These are phyloP conservation scores for Marasmius fiardii DNA, from an alignment of 1,284 basidiomycete species.

Conservation along the genomic window DNA sequence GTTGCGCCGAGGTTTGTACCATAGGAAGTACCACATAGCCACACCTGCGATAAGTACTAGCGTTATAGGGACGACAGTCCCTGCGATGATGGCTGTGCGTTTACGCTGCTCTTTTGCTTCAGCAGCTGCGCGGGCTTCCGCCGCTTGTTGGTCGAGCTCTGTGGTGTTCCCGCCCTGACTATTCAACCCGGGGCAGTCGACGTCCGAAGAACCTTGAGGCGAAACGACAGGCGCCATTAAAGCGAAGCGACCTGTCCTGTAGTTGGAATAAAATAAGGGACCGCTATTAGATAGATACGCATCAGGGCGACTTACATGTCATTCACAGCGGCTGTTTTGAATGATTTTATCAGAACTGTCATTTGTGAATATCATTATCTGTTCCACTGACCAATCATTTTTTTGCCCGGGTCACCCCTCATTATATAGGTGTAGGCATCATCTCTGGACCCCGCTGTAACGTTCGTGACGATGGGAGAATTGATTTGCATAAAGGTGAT, in stretches of 20 bases:
- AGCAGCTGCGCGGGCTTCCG: slow-evolving; percentile 7
- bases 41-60: slow-evolving; percentile 2
- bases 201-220: slow-evolving; percentile 21
- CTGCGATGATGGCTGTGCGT: slow-evolving; percentile 23
- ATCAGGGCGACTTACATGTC: slow-evolving; percentile 32
- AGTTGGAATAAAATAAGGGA: background rate
- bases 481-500: slow-evolving; percentile 37
- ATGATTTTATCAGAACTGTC: background rate
- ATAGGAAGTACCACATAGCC: slow-evolving; percentile 2
- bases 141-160: slow-evolving; percentile 17
- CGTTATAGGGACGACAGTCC: slow-evolving; percentile 20
- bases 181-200: slow-evolving; percentile 21
- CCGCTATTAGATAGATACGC: background rate
- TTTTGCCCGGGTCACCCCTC: slow-evolving; percentile 34
- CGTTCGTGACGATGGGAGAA: slow-evolving; percentile 40
- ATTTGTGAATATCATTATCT: too few relatives aligned
- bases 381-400: slow-evolving; percentile 38
- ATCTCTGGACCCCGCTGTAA: slow-evolving; percentile 34
- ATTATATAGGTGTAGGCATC: slow-evolving; percentile 47
- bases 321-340: slow-evolving; percentile 30
- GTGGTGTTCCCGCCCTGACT: slow-evolving; percentile 21
- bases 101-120: slow-evolving; percentile 9
- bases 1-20: background rate
- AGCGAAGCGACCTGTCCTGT: slow-evolving; percentile 31
- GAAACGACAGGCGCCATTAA: slow-evolving; percentile 27